A percentile compares a stretch with the other conserved stretches of the same genome.
These are phyloP conservation scores for Tuber aestivum DNA, from an alignment of 495 filamentous ascomycete species.

Conservation along the genomic window DNA sequence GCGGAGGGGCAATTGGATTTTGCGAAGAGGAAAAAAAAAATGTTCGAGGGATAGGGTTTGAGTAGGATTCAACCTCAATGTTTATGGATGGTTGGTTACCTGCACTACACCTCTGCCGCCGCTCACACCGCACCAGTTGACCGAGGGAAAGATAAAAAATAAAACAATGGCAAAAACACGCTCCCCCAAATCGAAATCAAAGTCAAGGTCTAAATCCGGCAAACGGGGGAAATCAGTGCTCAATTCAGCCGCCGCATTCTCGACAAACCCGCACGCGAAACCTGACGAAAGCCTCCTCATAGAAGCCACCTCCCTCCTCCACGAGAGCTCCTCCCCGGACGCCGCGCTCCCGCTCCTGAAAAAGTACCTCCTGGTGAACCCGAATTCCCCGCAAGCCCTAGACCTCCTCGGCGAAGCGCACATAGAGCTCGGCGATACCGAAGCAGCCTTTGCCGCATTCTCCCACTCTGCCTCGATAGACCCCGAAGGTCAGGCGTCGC, in stretches of 20 bases:
- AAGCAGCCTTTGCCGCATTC: conserved; percentile 64
- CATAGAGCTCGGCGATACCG: conserved; percentile 75
- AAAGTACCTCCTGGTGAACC: conserved; percentile 49
- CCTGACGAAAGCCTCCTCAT: conserved; percentile 54
- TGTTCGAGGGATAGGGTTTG: neutral
- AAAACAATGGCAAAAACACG: conserved; percentile 40
- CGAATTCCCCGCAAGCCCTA: conserved; percentile 55
- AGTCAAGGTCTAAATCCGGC: conserved; percentile 11
- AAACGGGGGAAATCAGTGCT: conserved; percentile 34
- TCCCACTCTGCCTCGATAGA: conserved; percentile 64
- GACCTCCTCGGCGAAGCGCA: conserved; percentile 77
- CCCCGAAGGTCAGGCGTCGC: conserved; percentile 47
- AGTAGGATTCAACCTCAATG: neutral
- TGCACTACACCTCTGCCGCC: conserved; percentile 4
- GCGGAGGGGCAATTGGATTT: conserved; percentile 10
- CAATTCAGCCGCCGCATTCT: conserved; percentile 30
- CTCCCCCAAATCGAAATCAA: conserved; percentile 17
- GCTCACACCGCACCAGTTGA: neutral
- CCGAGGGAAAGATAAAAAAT: neutral
- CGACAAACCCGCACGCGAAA: conserved; percentile 47
- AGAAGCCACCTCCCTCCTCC: conserved; percentile 62
- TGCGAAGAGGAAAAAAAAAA: neutral
- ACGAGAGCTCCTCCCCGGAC: conserved; percentile 59
- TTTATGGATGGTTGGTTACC: neutral
- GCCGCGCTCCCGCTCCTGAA: conserved; percentile 63